Percentiles rank a stretch among this genome's conserved stretches.
Conservation (phyloP, 306 rosid genomes). For the Spatholobus suberectus region DNA sequence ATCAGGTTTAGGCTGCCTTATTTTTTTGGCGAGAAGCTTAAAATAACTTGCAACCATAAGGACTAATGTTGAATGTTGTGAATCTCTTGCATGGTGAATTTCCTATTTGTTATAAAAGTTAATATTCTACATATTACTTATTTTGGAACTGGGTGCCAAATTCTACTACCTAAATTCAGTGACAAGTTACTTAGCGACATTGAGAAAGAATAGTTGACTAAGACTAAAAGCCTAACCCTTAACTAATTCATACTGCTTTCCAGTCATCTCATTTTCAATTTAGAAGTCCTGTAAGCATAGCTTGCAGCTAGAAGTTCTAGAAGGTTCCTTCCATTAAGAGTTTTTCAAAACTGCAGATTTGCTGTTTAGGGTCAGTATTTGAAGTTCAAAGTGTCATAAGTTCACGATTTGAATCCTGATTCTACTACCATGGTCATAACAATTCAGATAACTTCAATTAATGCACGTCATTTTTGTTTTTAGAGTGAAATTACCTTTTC, state of each 20-base stretch:
- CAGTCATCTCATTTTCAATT: neutral
- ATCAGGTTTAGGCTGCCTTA: constrained; percentile 5
- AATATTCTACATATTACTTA: neutral
- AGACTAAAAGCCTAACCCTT: neutral
- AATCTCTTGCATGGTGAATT: constrained; percentile 1
- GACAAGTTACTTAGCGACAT: neutral
- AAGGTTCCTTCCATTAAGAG: neutral
- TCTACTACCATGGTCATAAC: too few relatives aligned
- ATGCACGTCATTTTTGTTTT: neutral
- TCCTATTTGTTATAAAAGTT: neutral
- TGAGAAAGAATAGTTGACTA: neutral
- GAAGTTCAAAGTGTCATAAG: constrained; percentile 30
- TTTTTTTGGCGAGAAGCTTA: neutral
- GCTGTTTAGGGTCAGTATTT: neutral
- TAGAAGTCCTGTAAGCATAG: neutral
- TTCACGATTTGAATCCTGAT: too few relatives aligned
- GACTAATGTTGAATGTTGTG: constrained; percentile 13
- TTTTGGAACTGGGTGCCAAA: neutral
- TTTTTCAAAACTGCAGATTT: neutral
- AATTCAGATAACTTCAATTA: constrained; percentile 8
- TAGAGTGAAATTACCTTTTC: constrained; percentile 4
- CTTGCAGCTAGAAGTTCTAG: constrained; percentile 4
- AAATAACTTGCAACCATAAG: neutral
- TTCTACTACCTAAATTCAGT: neutral
- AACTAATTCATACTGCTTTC: neutral